Evolutionary conservation across 1,139 yeast genomes (phyloP).

Genomic region (Kurtzmaniella quercitrusa): DNA sequence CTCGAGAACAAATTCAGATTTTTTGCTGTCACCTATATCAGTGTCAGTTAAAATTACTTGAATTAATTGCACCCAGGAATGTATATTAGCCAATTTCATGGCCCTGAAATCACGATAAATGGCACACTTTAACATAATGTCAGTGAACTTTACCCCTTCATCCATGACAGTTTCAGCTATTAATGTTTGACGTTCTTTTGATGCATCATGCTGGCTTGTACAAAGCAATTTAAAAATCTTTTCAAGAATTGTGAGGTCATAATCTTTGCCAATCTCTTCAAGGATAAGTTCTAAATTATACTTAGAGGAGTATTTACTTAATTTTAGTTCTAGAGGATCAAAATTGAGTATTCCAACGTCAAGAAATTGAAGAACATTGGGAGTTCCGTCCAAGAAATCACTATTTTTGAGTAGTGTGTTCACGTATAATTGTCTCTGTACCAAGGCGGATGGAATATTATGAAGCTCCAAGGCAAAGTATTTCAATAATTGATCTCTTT

Average conservation of each 20-base stretch:
- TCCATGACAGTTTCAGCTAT: slow-evolving; percentile 23
- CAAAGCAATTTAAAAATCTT: slow-evolving; percentile 22
- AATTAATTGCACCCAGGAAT: slow-evolving; percentile 79
- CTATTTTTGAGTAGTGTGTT: slow-evolving; percentile 48
- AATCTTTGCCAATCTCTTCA: slow-evolving; percentile 18
- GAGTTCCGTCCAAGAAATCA: slow-evolving; percentile 47
- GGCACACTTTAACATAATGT: slow-evolving; percentile 39
- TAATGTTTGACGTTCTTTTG: slow-evolving; percentile 17
- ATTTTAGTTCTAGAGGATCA: slow-evolving; percentile 32
- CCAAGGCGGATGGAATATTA: slow-evolving; percentile 34
- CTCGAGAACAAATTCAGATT: slow-evolving; percentile 66
- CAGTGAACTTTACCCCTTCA: slow-evolving; percentile 25
- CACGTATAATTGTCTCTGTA: slow-evolving; percentile 36
- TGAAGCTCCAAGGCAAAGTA: slow-evolving; percentile 73
- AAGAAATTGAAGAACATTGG: slow-evolving; percentile 62
- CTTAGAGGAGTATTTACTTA: slow-evolving; percentile 36
- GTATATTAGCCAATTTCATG: slow-evolving; percentile 58
- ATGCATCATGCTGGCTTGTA: slow-evolving; percentile 12
- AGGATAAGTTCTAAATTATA: slow-evolving; percentile 27
- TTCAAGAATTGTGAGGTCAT: slow-evolving; percentile 19
- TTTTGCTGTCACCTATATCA: slow-evolving; percentile 22
- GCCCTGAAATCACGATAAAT: slow-evolving; percentile 43
- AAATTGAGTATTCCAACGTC: slow-evolving; percentile 63
- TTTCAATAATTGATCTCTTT: slow-evolving; percentile 59
- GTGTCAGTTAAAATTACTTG: slow-evolving; percentile 66